Base-by-base conservation (phyloP, 345 rosid species). In the Bruguiera sexangula region DNA sequence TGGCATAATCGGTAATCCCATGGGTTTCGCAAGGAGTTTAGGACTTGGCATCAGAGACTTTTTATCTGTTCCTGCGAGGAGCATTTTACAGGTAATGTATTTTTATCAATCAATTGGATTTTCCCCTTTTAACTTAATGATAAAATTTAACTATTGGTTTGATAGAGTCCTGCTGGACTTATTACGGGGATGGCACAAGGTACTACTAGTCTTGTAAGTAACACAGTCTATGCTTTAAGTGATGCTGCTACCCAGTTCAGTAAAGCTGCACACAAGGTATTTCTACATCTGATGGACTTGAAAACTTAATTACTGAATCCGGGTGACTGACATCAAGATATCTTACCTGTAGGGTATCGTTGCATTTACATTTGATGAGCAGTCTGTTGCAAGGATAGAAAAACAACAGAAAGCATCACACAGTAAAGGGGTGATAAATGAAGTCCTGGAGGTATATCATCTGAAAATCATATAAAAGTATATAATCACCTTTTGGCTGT, bases 251-350 rank as follows among this genome's bases (percentile, higher is more conserved):
- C 96, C 73, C 98, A 94, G 68, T 94, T 94, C 81, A 91, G 94
- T 82, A 94, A 88, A 87, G 96, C 96, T 79, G 98, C 97, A 69
- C 98, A 87, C 78, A 91, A 94, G 97, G 98, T 94, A 85, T 43
- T 51, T 48, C 60, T 58, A 36, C 67, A 50, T 62, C 39, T 79
- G 51, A 60, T 76, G 30, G 60, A 24, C 60, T 22, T 56, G 29
- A 24, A 15, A 56, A 43, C 50, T 43, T 56, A 22, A 56, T 15
- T 16, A 5, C 60, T 21, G 30, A 50, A 36, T 73, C 22, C 53
- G 34, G 59, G 36, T 37, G 30, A 62, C 39, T 66, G 26, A 56
- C 30, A 6, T 56, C 30, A 24, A 43, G 39, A 48, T 72, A 18
- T 74, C 66, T 50, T 74, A 2, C 36, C 21, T 80, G 82, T 77